These are phyloP conservation scores for Coemansia sp. DNA, from an alignment of 192 early-diverging fungal genomes.

Conservation along the genomic window DNA sequence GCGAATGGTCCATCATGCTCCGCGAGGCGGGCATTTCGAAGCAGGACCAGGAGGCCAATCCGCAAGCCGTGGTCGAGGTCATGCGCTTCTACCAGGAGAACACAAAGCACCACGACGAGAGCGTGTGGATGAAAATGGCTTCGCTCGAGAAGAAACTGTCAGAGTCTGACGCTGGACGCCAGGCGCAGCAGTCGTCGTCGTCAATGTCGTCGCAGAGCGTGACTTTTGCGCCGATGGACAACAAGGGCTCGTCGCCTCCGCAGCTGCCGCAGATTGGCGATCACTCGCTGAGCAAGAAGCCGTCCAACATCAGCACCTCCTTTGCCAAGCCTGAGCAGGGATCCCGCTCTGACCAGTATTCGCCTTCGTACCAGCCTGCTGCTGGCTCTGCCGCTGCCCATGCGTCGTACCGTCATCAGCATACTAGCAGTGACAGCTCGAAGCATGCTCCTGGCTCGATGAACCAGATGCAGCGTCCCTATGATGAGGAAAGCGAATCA, in stretches of 20 bases:
- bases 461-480: slow-evolving; percentile 36
- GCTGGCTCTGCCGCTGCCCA: slow-evolving; percentile 20
- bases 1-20: slow-evolving; percentile 89
- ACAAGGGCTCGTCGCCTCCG: slow-evolving; percentile 34
- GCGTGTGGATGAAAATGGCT: slow-evolving; percentile 53
- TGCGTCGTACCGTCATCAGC: slow-evolving; percentile 50
- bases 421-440: slow-evolving; percentile 41
- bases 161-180: slow-evolving; percentile 41
- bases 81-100: slow-evolving; percentile 80
- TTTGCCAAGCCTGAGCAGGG: slow-evolving; percentile 24
- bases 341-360: slow-evolving; percentile 30
- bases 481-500: slow-evolving; percentile 45
- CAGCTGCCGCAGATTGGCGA: slow-evolving; percentile 51
- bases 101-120: slow-evolving; percentile 50
- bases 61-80: slow-evolving; percentile 82
- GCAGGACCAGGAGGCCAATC: slow-evolving; percentile 89
- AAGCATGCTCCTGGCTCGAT: slow-evolving; percentile 8
- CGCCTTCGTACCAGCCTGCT: slow-evolving; percentile 30
- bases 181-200: slow-evolving; percentile 12
- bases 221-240: slow-evolving; percentile 17
- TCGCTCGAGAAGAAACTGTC: slow-evolving; percentile 24
- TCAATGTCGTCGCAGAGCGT: slow-evolving; percentile 16
- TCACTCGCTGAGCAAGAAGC: slow-evolving; percentile 28
- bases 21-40: slow-evolving; percentile 92
- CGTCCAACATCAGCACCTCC: slow-evolving; percentile 31